A percentile compares a stretch with the other conserved stretches of the same genome.
phyloP scores from a whole-genome alignment of 495 filamentous ascomycete genomes.

The Penicillium angulare region DNA sequence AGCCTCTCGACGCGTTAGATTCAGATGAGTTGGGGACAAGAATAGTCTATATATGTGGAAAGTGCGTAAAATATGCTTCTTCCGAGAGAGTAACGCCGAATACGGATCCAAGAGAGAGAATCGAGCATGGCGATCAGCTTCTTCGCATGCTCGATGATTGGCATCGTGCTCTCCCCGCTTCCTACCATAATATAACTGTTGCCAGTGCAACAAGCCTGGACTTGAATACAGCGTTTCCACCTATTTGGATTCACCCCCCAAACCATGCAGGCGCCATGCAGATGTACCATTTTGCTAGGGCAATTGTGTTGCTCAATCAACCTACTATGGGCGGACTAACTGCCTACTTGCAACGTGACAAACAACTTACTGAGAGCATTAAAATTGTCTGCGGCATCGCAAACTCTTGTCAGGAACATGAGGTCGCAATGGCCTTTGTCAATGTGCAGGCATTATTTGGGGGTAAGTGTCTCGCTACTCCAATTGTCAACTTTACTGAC shows the following conservation, averaged over 20 bases:
- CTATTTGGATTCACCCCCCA: constrained; percentile 32
- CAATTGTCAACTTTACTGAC: too few species aligned
- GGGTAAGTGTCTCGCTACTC: constrained; percentile 23
- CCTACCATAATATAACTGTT: constrained; percentile 23
- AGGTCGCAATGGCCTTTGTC: constrained; percentile 17
- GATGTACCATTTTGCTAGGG: constrained; percentile 26
- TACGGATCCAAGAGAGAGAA: constrained; percentile 14
- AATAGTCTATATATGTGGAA: constrained; percentile 10
- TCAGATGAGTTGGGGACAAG: constrained; percentile 15
- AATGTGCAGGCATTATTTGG: constrained; percentile 27
- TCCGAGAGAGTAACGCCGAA: too few species aligned
- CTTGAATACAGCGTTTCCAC: constrained; percentile 20
- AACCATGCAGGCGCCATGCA: constrained; percentile 26
- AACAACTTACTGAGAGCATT: constrained; percentile 12
- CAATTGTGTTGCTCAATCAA: constrained; percentile 27
- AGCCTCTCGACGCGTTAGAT: background rate
- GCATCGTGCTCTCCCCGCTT: constrained; percentile 25
- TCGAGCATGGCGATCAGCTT: constrained; percentile 15
- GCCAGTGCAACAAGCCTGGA: constrained; percentile 8
- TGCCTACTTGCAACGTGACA: constrained; percentile 23
- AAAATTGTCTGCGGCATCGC: constrained; percentile 29
- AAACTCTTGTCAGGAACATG: constrained; percentile 14
- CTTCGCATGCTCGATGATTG: constrained; percentile 26
- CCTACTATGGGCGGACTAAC: constrained; percentile 25
- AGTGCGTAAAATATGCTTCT: constrained; percentile 24